These are phyloP conservation scores for Daldinia decipiens DNA, from an alignment of 495 filamentous ascomycete species.

Conservation along the genomic window DNA sequence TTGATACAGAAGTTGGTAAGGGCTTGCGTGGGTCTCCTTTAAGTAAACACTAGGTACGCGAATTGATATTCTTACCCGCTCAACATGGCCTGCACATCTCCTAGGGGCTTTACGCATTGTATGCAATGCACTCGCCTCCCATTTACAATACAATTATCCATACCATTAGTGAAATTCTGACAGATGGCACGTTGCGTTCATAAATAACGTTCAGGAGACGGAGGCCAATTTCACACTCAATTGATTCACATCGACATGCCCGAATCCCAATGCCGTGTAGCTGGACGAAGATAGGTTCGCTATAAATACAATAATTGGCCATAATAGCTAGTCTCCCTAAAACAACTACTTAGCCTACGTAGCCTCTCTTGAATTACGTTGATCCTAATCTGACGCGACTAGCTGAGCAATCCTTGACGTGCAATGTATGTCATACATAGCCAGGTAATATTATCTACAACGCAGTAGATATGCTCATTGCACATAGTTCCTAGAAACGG, in stretches of 20 bases:
- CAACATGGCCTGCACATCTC: not conserved
- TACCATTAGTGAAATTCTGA: not conserved
- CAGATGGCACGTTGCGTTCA: not conserved
- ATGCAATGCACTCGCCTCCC: not conserved
- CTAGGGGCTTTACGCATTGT: not conserved
- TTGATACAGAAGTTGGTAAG: constrained; percentile 8
- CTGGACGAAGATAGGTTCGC: not conserved
- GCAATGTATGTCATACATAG: too few species aligned
- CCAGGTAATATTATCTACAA: not conserved
- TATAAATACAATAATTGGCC: not conserved
- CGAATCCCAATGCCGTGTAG: not conserved
- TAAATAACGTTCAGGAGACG: not conserved
- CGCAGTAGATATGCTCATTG: not conserved
- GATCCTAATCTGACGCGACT: not conserved
- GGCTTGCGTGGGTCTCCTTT: not conserved
- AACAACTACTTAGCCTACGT: not conserved
- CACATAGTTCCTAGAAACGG: not conserved
- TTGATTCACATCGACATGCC: not conserved
- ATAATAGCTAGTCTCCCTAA: not conserved
- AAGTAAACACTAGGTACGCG: not conserved
- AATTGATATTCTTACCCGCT: too few species aligned
- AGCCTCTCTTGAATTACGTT: not conserved
- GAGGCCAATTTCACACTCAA: not conserved
- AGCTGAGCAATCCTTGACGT: not conserved
- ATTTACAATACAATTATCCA: not conserved